These are phyloP conservation scores for Dendrobium nobile DNA, from an alignment of 106 monocot species.

Conservation along the genomic window DNA sequence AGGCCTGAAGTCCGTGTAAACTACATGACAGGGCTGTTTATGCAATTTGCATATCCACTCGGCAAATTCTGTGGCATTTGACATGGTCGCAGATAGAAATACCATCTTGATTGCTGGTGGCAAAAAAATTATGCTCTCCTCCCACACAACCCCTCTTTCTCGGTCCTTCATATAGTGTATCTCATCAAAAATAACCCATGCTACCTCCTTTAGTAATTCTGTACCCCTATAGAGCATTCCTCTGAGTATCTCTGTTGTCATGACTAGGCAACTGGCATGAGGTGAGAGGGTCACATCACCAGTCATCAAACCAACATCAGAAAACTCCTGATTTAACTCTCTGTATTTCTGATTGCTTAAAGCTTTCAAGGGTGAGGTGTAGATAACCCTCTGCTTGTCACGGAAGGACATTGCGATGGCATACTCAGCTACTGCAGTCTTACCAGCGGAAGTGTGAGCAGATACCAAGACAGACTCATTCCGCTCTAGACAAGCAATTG, in stretches of 20 bases:
- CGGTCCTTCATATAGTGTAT: conserved; percentile 99
- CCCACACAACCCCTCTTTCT: conserved; percentile 98
- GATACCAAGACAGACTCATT: conserved; percentile 92
- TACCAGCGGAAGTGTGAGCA: conserved; percentile 96
- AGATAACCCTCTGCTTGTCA: conserved; percentile 92
- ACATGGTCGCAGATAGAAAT: conserved; percentile 96
- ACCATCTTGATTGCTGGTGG: conserved; percentile 98
- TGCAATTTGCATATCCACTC: conserved; percentile 98
- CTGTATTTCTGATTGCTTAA: conserved; percentile 97
- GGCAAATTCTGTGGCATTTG: conserved; percentile 96
- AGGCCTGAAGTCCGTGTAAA: conserved; percentile 96
- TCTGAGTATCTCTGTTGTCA: conserved; percentile 98
- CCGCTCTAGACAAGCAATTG: conserved; percentile 89
- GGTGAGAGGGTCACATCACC: conserved; percentile 92
- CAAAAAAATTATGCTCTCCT: conserved; percentile 95
- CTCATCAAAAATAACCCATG: conserved; percentile 98
- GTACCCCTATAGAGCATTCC: conserved; percentile 96
- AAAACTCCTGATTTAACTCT: conserved; percentile 88
- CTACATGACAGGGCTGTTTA: conserved; percentile 97
- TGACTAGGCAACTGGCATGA: conserved; percentile 91
- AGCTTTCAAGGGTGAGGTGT: conserved; percentile 95
- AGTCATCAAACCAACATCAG: conserved; percentile 92
- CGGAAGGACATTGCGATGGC: conserved; percentile 96
- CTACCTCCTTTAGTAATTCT: conserved; percentile 93
- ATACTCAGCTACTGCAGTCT: conserved; percentile 94